phyloP scores from a whole-genome alignment of 192 early-diverging fungal genomes.

The Coemansia sp. region DNA sequence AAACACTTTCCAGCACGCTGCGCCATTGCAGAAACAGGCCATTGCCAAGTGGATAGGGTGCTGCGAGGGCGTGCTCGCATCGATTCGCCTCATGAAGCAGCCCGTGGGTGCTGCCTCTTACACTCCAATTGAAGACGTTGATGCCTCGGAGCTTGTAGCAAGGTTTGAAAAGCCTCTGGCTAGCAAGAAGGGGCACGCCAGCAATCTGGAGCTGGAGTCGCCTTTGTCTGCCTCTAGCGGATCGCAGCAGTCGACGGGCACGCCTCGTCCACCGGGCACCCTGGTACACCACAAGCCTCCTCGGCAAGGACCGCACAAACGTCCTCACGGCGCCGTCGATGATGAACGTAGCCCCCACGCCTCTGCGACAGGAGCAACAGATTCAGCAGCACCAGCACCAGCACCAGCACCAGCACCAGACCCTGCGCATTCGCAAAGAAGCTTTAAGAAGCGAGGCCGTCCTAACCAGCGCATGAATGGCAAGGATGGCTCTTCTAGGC shows the following conservation, averaged over 20 bases:
- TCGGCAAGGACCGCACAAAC: conserved; percentile 7
- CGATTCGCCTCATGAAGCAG: neutral
- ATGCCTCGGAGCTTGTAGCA: neutral
- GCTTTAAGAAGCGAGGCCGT: conserved; percentile 27
- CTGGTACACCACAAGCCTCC: neutral
- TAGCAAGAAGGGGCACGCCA: neutral
- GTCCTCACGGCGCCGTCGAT: conserved; percentile 7
- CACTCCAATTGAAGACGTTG: conserved; percentile 11
- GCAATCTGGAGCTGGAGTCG: neutral
- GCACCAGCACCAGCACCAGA: neutral
- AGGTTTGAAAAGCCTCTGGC: conserved; percentile 4
- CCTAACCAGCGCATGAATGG: conserved; percentile 17
- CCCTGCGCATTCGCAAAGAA: neutral
- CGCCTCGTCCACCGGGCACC: neutral
- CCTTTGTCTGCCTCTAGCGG: neutral
- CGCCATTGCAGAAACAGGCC: conserved; percentile 5
- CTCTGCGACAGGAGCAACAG: neutral
- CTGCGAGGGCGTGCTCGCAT: conserved; percentile 19
- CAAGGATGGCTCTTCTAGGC: conserved; percentile 4
- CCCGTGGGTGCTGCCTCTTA: neutral
- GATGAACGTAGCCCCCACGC: conserved; percentile 1
- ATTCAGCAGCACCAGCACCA: neutral
- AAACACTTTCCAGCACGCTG: neutral
- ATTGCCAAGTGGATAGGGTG: conserved; percentile 29
- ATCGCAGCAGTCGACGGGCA: neutral